Evolutionary conservation across 371 early-diverging fungal genomes (phyloP), one percentile per base, ranked within the genome.

Genomic region (Vairimorpha ceranae): DNA sequence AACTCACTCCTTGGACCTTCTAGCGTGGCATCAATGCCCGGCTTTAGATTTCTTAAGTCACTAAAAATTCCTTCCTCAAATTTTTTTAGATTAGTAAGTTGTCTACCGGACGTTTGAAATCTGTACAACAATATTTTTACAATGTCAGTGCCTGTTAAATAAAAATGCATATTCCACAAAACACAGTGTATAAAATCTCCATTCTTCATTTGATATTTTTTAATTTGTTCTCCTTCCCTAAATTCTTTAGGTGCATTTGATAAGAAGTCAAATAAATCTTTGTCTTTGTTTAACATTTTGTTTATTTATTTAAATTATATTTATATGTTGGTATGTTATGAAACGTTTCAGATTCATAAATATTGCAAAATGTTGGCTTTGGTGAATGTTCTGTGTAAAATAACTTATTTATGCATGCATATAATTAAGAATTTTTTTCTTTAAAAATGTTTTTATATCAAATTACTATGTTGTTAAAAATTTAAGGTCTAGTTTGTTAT

Each of bases 21-120:
- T 33, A 97, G 86, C 1, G 90, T 87, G 35, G 96, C 94, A 83
- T 95, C 95, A 21, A 89, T 87, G 21, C 96, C 95, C 12, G 96
- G 95, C 85, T 97, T 97, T 52, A 99, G 85, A 78, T 93, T 93
- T 58, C 99, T 86, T 74, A 99, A 86, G 79, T 99, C 99, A 58
- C 84, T 84, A 81, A 99, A 98, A 17, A 99, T 89, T 60, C 97
- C 99, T 82, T 97, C 99, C 82, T 97, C 97, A 83, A 98, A 97
- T 86, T 98, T 98, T 80, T 96, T 96, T 70, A 90, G 84, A 76
- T 91, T 90, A 45, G 83, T 84, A 27, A 97, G 90, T 12, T 90
- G 91, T 21, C 97, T 67, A 85, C 63, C 91, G 88, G 83, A 91
- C 89, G 65, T 89, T 60, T 92, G 90, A 80, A 96, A 95, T 38